Conservation (phyloP, 169 alveolate species). For the Pseudocohnilembus persalinus region DNA sequence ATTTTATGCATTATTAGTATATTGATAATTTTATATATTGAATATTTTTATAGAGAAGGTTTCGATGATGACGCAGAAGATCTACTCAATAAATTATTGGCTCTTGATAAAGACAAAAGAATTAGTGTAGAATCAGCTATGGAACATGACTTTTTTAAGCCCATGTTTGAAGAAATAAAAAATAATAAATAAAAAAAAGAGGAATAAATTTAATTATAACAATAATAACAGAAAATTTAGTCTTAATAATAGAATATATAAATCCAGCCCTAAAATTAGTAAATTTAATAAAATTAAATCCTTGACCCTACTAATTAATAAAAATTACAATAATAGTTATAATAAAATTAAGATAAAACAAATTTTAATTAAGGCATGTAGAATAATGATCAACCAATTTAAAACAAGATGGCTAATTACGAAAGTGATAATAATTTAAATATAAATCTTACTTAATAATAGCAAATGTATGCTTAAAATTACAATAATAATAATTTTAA, state of each 20-base stretch:
- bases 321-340: no score
- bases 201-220: neutral
- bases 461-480: no score
- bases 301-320: neutral
- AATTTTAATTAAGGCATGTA: no score
- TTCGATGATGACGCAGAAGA: constrained; percentile 45
- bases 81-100: constrained; percentile 29
- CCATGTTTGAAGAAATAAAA: neutral
- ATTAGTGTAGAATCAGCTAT: constrained; percentile 43
- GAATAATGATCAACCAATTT: no score
- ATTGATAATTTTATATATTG: no score
- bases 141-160: constrained; percentile 25
- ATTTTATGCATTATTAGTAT: no score
- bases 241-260: neutral
- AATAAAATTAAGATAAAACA: no score
- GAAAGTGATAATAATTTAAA: no score
- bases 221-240: neutral
- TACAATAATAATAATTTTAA: no score
- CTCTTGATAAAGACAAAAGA: constrained; percentile 33
- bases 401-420: no score
- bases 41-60: constrained; percentile 21
- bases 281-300: neutral
- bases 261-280: neutral
- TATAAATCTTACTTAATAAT: no score
- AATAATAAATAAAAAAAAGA: neutral